These are phyloP conservation scores for Ceratobasidium sp. DNA, from an alignment of 1,284 basidiomycete species.

Conservation along the genomic window DNA sequence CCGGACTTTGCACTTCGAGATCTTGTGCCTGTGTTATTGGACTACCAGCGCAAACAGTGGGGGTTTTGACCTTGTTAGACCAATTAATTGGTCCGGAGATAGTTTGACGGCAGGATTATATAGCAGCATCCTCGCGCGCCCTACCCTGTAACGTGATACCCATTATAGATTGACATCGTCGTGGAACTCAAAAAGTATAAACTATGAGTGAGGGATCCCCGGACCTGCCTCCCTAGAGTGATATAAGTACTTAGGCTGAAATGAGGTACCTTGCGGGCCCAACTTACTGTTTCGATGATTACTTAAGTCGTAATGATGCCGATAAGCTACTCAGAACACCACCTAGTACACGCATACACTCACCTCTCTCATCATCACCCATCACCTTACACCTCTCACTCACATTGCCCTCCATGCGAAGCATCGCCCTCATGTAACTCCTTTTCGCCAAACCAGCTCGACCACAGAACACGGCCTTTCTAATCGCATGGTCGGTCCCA, in stretches of 20 bases:
- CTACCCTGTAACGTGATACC: no score
- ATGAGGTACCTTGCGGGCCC: not conserved
- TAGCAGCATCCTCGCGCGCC: no score
- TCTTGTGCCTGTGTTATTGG: slow-evolving; percentile 85
- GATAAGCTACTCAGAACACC: not conserved
- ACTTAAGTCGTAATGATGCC: not conserved
- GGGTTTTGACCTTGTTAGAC: slow-evolving; percentile 7
- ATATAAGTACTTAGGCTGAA: not conserved
- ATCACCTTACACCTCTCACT: not conserved
- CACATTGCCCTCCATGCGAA: not conserved
- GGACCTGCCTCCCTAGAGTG: not conserved
- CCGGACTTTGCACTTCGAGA: slow-evolving; percentile 93
- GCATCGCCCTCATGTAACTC: not conserved
- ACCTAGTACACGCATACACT: not conserved
- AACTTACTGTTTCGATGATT: slow-evolving; percentile 12
- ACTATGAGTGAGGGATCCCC: slow-evolving; percentile 17
- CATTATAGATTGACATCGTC: no score
- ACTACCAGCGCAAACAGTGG: slow-evolving; percentile 87
- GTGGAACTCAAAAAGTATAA: slow-evolving; percentile 10
- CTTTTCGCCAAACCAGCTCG: not conserved
- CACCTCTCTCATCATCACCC: not conserved
- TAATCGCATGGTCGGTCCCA: not conserved
- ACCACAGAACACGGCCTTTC: not conserved
- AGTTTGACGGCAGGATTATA: no score
- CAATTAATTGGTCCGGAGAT: not conserved